These are phyloP conservation scores for Diaporthe longicolla DNA, from an alignment of 2,329 filamentous ascomycete species.

Conservation along the genomic window DNA sequence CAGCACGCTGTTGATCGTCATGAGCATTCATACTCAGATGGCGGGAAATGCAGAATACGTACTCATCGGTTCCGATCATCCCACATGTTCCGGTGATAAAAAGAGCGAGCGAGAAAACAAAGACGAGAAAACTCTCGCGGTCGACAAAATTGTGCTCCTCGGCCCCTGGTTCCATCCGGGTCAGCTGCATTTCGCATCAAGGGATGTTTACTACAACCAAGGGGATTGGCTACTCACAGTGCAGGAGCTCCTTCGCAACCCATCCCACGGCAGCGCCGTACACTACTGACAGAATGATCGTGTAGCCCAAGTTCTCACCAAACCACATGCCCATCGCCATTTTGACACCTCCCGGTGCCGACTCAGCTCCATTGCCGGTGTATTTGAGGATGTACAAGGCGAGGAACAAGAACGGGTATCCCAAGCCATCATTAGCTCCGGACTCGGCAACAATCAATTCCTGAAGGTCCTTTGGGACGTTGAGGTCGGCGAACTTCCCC, in stretches of 20 bases:
- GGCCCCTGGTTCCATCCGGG: constrained; percentile 58
- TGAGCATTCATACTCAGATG: neutral
- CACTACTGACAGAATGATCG: constrained; percentile 81
- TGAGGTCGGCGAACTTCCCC: constrained; percentile 92
- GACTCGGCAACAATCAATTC: constrained; percentile 86
- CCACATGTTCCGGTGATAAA: constrained; percentile 91
- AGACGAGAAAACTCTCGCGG: constrained; percentile 88
- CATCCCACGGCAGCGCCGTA: constrained; percentile 86
- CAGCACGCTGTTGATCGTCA: constrained; percentile 65
- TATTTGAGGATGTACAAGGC: constrained; percentile 88
- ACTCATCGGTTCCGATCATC: constrained; percentile 87
- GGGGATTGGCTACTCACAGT: constrained; percentile 62
- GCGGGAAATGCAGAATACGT: constrained; percentile 9
- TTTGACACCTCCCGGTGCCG: constrained; percentile 69
- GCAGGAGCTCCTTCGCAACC: constrained; percentile 84
- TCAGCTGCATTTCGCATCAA: constrained; percentile 19
- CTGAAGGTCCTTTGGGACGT: constrained; percentile 86
- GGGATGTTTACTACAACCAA: no score
- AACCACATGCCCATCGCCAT: constrained; percentile 86
- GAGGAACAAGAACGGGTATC: constrained; percentile 90
- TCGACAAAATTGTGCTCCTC: constrained; percentile 87
- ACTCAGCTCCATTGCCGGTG: constrained; percentile 64
- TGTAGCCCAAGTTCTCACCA: constrained; percentile 87
- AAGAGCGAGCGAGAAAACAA: constrained; percentile 85
- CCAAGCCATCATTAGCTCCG: constrained; percentile 89